Percentiles rank a stretch among this genome's conserved stretches.
Evolutionary conservation across 2,329 filamentous ascomycete genomes (phyloP).

Genomic region (Penicillium sp.): DNA sequence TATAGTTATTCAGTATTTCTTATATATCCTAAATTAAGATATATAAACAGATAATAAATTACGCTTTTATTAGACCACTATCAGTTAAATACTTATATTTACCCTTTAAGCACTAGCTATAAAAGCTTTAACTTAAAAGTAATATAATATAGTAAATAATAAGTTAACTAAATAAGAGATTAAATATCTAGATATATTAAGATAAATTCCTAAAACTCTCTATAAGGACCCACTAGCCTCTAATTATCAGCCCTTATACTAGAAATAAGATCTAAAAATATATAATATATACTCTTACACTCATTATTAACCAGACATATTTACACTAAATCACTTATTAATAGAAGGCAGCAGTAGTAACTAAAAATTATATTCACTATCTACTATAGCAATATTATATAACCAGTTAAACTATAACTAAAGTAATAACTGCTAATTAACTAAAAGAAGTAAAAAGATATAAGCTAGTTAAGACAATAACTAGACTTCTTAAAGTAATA

Average conservation of each 20-base stretch:
- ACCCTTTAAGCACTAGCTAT: constrained; percentile 29
- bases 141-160: constrained; percentile 20
- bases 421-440: constrained; percentile 19
- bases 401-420: constrained; percentile 25
- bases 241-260: constrained; percentile 27
- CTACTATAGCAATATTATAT: constrained; percentile 12
- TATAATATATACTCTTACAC: constrained; percentile 20
- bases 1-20: constrained; percentile 24
- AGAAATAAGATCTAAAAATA: constrained; percentile 17
- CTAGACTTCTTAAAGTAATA: constrained; percentile 12
- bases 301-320: constrained; percentile 13
- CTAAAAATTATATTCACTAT: constrained; percentile 15
- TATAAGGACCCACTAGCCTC: constrained; percentile 20
- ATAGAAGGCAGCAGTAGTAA: constrained; percentile 20
- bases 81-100: constrained; percentile 35
- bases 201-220: constrained; percentile 24
- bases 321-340: constrained; percentile 15
- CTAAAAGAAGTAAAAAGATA: constrained; percentile 17
- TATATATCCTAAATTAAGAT: constrained; percentile 28
- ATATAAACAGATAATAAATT: constrained; percentile 21
- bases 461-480: constrained; percentile 11
- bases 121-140: constrained; percentile 21
- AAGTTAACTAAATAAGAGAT: constrained; percentile 26
- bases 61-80: constrained; percentile 31
- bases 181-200: constrained; percentile 23